Percentiles rank a stretch among this genome's conserved stretches.
phyloP scores from a whole-genome alignment of 495 filamentous ascomycete species.

The Geopyxis carbonaria region DNA sequence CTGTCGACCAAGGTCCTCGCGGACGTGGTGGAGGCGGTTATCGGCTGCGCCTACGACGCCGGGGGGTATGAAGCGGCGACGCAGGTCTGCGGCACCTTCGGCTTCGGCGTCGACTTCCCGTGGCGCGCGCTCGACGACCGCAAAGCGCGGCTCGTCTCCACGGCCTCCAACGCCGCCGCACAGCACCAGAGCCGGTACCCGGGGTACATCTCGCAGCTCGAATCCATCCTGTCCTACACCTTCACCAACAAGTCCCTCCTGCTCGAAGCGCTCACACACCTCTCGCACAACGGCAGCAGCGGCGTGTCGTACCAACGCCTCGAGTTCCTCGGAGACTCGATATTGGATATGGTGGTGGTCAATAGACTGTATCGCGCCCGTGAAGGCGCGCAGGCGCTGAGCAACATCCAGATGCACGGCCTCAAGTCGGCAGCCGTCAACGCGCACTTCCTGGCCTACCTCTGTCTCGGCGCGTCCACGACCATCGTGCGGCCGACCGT shows the following conservation, averaged over 20 bases:
- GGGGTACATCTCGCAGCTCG: conserved; percentile 27
- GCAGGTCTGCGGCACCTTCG: conserved; percentile 44
- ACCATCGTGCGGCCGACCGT: conserved; percentile 11
- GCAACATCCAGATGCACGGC: conserved; percentile 52
- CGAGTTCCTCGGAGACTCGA: conserved; percentile 78
- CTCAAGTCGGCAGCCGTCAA: conserved; percentile 66
- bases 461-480: conserved; percentile 38
- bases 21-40: conserved; percentile 75
- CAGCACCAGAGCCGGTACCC: conserved; percentile 1
- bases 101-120: conserved; percentile 49
- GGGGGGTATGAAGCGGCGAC: conserved; percentile 51
- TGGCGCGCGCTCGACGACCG: conserved; percentile 33
- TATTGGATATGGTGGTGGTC: conserved; percentile 66
- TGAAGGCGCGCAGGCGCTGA: conserved; percentile 28
- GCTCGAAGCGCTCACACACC: conserved; percentile 74
- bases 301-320: conserved; percentile 62
- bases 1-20: conserved; percentile 69
- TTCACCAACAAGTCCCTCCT: conserved; percentile 57
- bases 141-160: conserved; percentile 24
- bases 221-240: conserved; percentile 46
- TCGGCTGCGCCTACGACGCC: conserved; percentile 59
- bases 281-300: conserved; percentile 42
- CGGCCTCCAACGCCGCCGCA: conserved; percentile 13
- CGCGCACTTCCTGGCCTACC: conserved; percentile 71
- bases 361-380: conserved; percentile 33